These are phyloP conservation scores for Cryphonectria carpinicola DNA, from an alignment of 2,329 filamentous ascomycete species.

Conservation along the genomic window DNA sequence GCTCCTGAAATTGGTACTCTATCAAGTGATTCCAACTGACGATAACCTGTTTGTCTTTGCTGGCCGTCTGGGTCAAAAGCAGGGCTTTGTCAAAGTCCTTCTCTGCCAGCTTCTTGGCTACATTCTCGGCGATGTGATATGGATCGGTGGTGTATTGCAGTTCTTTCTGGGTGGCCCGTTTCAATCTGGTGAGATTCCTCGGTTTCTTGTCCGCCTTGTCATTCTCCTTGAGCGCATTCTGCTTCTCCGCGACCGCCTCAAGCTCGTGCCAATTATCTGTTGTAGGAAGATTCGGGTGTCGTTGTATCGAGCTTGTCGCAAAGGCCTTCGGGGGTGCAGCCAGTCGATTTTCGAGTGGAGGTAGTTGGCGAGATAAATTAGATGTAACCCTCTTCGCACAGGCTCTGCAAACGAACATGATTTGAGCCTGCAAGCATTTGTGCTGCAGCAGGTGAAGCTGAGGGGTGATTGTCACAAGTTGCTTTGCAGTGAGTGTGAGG, in stretches of 20 bases:
- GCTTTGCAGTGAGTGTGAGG: not conserved
- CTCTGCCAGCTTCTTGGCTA: conserved; percentile 62
- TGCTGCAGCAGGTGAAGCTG: conserved; percentile 12
- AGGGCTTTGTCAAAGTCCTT: conserved; percentile 69
- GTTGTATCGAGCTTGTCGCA: conserved; percentile 23
- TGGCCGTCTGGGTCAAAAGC: conserved; percentile 70
- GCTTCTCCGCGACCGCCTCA: conserved; percentile 13
- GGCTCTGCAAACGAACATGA: conserved; percentile 46
- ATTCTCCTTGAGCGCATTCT: conserved; percentile 30
- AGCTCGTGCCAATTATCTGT: conserved; percentile 19
- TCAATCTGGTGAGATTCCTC: conserved; percentile 34
- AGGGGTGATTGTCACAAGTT: not conserved
- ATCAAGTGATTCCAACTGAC: conserved; percentile 92
- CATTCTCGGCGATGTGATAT: conserved; percentile 70
- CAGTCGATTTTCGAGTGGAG: conserved; percentile 25
- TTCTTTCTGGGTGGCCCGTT: conserved; percentile 48
- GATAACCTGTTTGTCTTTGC: conserved; percentile 63
- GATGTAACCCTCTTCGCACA: conserved; percentile 39
- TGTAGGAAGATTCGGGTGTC: not conserved
- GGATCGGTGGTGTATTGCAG: conserved; percentile 70
- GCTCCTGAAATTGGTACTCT: conserved; percentile 66
- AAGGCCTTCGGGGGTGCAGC: conserved; percentile 18
- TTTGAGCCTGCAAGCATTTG: conserved; percentile 4
- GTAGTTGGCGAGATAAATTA: conserved; percentile 26
- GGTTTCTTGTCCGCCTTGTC: conserved; percentile 35